Evolutionary conservation across 2,329 filamentous ascomycete genomes (phyloP), one percentile per base, ranked within the genome.

Genomic region (Fusarium multiceps): DNA sequence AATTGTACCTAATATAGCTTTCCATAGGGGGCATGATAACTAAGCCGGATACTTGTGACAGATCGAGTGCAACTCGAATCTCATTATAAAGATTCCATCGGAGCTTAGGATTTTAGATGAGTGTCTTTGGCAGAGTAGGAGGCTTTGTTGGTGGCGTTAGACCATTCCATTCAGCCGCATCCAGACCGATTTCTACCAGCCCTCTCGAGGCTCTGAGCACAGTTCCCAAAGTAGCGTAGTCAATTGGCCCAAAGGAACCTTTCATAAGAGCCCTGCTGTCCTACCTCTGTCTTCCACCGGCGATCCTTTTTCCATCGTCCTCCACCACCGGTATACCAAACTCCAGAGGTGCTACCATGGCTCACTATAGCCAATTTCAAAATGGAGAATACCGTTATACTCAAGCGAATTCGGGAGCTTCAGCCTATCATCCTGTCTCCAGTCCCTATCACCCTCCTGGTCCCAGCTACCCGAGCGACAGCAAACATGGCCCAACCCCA

Each of bases 251-350:
- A 0, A n/a, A 34, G 6, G 9, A 0, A 37, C 16, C 1, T 37
- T 1, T 2, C 5, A 37, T 37, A 37, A 37, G 34, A 37, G 16
- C 34, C 9, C 18, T 37, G 16, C 34, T 7, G 5, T n/a, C 34
- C 34, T 37, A 7, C 34, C 34, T 37, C 34, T 18, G 34, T 18
- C 1, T 6, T n/a, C 9, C 3, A 37, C 3, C 34, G 18, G 34
- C 16, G 18, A 1, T 5, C 6, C 3, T n/a, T 3, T 1, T 37
- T n/a, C 18, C 34, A n/a, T 12, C 10, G 0, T n/a, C 18, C 0
- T 12, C 18, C 2, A 37, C 10, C 3, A 37, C 10, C 3, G 18
- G 5, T 1, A 12, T n/a, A n/a, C 10, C 16, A 4, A 10, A 11
- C 4, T 18, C 16, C 34, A n/a, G 3, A 37, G 10, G 18, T n/a